These are phyloP conservation scores for Cyberlindnera samutprakarnensis DNA, from an alignment of 805 yeast genomes.

Conservation along the genomic window DNA sequence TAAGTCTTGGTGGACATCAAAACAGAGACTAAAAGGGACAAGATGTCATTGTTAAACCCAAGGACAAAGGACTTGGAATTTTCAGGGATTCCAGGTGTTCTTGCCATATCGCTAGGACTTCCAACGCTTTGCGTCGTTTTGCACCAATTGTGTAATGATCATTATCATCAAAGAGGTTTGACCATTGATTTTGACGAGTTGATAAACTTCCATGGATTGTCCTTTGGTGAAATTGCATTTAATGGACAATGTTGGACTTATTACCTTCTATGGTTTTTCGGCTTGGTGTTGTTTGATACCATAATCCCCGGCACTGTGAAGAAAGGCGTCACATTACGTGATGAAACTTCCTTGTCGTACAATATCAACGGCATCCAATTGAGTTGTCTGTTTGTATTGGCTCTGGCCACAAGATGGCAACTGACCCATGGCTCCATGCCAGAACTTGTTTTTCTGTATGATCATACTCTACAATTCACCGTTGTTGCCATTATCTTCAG, in stretches of 20 bases:
- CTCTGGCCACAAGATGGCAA: conserved; percentile 45
- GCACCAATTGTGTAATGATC: conserved; percentile 54
- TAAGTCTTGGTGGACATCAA: too few relatives aligned
- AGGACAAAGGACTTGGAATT: conserved; percentile 66
- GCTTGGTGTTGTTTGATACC: conserved; percentile 54
- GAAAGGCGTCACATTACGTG: conserved; percentile 67
- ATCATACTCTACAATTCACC: conserved; percentile 58
- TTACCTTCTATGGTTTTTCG: conserved; percentile 67
- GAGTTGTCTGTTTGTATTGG: conserved; percentile 30
- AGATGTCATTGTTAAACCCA: conserved; percentile 47
- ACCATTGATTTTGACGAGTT: conserved; percentile 33
- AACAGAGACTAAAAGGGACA: background rate
- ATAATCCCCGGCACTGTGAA: conserved; percentile 57
- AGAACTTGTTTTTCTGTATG: conserved; percentile 71
- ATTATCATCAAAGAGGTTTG: conserved; percentile 44
- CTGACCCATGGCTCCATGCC: conserved; percentile 54
- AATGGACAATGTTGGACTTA: conserved; percentile 49
- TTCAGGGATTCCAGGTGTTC: conserved; percentile 70
- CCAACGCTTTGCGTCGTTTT: conserved; percentile 57
- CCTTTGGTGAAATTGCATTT: conserved; percentile 29
- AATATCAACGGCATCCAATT: conserved; percentile 75
- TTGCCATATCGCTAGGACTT: conserved; percentile 54
- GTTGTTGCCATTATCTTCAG: conserved; percentile 59
- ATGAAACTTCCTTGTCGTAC: conserved; percentile 63
- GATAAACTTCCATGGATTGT: conserved; percentile 30